phyloP scores from a whole-genome alignment of 2,329 filamentous ascomycete species.

The Ophiocordyceps camponoti-leonardi region DNA sequence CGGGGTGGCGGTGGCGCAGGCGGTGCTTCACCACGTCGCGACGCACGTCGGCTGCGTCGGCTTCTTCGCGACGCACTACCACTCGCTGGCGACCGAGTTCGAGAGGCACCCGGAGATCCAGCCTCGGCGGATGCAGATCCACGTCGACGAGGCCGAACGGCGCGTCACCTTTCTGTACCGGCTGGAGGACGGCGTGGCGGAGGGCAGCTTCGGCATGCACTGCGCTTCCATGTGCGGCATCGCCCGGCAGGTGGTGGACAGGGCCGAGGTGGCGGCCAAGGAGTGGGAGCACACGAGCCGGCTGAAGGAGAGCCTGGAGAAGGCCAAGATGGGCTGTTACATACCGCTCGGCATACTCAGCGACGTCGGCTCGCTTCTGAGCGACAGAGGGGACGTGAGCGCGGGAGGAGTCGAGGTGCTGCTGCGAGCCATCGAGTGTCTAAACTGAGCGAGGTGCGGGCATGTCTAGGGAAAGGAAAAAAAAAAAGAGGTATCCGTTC shows the following conservation, averaged over 20 bases:
- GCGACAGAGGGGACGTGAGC: slow-evolving; percentile 32
- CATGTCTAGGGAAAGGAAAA: neutral
- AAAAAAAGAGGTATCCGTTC: neutral
- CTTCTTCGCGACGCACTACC: slow-evolving; percentile 96
- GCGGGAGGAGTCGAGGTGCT: slow-evolving; percentile 40
- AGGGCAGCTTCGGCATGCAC: slow-evolving; percentile 87
- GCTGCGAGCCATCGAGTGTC: slow-evolving; percentile 38
- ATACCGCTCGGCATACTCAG: slow-evolving; percentile 24
- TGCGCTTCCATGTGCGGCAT: slow-evolving; percentile 76
- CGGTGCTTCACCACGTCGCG: slow-evolving; percentile 74
- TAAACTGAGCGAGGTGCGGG: slow-evolving; percentile 16
- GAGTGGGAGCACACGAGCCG: slow-evolving; percentile 80
- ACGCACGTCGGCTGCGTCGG: slow-evolving; percentile 59
- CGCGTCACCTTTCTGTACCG: slow-evolving; percentile 84
- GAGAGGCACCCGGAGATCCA: slow-evolving; percentile 51
- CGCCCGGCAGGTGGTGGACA: slow-evolving; percentile 57
- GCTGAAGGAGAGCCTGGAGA: slow-evolving; percentile 62
- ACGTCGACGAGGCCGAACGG: slow-evolving; percentile 18
- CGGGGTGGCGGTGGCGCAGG: slow-evolving; percentile 86
- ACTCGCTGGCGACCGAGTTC: slow-evolving; percentile 58
- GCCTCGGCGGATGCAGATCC: slow-evolving; percentile 76
- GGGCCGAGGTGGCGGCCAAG: slow-evolving; percentile 70
- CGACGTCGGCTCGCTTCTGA: slow-evolving; percentile 37
- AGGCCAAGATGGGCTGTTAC: slow-evolving; percentile 40
- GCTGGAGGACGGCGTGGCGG: slow-evolving; percentile 76